Evolutionary conservation across 116 monocot species (phyloP).

Genomic region (Posidonia oceanica): DNA sequence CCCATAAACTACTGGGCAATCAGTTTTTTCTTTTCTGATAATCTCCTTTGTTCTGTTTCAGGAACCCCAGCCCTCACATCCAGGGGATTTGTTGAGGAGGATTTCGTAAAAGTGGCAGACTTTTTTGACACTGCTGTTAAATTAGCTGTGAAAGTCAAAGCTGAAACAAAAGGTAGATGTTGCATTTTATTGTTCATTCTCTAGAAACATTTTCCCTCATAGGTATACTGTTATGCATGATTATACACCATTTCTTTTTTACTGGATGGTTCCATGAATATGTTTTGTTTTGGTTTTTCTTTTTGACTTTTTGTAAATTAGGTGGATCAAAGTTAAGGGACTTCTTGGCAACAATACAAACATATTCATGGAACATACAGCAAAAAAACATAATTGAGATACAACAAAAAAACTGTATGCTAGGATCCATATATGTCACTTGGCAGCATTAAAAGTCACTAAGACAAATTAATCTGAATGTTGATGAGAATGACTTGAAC

Average conservation of each 20-base stretch:
- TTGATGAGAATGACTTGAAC: too few relatives aligned
- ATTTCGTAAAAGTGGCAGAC: slow-evolving; percentile 93
- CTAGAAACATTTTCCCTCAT: not conserved
- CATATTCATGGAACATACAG: too few relatives aligned
- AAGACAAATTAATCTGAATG: slow-evolving; percentile 2
- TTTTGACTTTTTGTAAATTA: slow-evolving; percentile 9
- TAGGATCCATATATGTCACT: slow-evolving; percentile 9
- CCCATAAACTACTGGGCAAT: not conserved
- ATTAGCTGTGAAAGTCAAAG: slow-evolving; percentile 70
- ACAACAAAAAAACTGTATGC: too few relatives aligned
- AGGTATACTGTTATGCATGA: not conserved
- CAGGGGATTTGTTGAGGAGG: slow-evolving; percentile 94
- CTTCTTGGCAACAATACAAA: slow-evolving; percentile 52
- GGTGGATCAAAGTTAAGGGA: slow-evolving; percentile 95
- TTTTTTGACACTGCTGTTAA: slow-evolving; percentile 84
- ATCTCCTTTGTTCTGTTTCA: slow-evolving; percentile 13
- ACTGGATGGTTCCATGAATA: not conserved
- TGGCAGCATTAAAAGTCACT: slow-evolving; percentile 2
- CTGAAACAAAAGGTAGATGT: slow-evolving; percentile 59
- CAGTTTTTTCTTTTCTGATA: not conserved
- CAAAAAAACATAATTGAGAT: too few relatives aligned
- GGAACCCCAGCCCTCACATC: slow-evolving; percentile 99
- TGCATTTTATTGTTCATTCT: not conserved
- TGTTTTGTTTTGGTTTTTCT: not conserved
- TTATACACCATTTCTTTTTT: not conserved